These are phyloP conservation scores for Trichoderma aggressivum DNA, from an alignment of 2,329 filamentous ascomycete genomes.

Conservation along the genomic window DNA sequence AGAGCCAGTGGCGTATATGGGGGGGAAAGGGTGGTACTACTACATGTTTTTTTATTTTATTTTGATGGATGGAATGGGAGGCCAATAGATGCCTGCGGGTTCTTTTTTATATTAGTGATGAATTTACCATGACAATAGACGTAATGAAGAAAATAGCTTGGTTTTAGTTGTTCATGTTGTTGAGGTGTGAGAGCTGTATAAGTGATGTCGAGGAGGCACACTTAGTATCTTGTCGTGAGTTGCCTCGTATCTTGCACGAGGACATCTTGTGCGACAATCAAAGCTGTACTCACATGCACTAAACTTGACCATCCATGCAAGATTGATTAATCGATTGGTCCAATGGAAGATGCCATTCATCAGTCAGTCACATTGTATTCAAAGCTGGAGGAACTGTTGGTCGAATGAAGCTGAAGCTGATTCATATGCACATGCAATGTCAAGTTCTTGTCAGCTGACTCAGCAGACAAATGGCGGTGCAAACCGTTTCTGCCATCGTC, in stretches of 20 bases:
- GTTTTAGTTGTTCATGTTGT: neutral
- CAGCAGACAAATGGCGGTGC: neutral
- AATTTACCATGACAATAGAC: neutral
- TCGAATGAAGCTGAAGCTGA: neutral
- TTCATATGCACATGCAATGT: neutral
- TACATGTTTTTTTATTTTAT: neutral
- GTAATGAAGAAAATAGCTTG: neutral
- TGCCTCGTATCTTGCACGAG: neutral
- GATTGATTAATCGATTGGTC: neutral
- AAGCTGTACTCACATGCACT: neutral
- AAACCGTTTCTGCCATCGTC: constrained; percentile 6
- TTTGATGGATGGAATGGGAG: neutral
- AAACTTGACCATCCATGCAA: neutral
- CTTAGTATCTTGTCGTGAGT: neutral
- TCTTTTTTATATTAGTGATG: neutral
- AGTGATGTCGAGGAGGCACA: neutral
- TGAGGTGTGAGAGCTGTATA: neutral
- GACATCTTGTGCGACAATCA: neutral
- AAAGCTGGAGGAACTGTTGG: neutral
- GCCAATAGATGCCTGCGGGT: neutral
- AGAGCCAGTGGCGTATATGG: neutral
- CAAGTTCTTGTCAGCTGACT: neutral
- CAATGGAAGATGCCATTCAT: neutral
- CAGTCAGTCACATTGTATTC: neutral
- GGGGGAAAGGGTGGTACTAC: neutral